These are phyloP conservation scores for Xylaria bambusicola DNA, from an alignment of 495 filamentous ascomycete species.

Conservation along the genomic window DNA sequence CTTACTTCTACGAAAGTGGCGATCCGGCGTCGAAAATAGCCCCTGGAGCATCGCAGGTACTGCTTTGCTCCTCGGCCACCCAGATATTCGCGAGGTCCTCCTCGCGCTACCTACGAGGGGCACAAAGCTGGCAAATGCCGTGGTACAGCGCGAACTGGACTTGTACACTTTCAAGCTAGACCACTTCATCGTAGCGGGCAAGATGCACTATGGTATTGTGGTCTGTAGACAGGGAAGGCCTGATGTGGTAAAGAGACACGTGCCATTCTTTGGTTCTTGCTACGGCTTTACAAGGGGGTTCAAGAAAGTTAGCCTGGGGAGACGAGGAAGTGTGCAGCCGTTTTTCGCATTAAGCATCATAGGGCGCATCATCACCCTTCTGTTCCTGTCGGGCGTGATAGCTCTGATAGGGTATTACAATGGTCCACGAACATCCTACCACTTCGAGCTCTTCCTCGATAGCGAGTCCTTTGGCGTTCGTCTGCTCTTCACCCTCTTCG, in stretches of 20 bases:
- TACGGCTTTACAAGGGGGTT: background rate
- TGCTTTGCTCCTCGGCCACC: conserved; percentile 37
- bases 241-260: background rate
- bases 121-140: conserved; percentile 19
- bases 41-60: conserved; percentile 45
- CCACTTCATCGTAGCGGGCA: conserved; percentile 32
- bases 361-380: conserved; percentile 23
- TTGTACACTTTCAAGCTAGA: conserved; percentile 38
- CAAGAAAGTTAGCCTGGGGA: background rate
- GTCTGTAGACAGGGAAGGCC: conserved; percentile 11
- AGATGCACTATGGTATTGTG: conserved; percentile 40
- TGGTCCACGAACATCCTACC: conserved; percentile 33
- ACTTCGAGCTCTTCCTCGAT: conserved; percentile 51
- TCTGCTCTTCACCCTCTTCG: conserved; percentile 46
- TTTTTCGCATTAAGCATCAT: conserved; percentile 12
- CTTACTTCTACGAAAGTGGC: conserved; percentile 29
- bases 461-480: conserved; percentile 45
- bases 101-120: conserved; percentile 3
- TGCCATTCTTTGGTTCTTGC: conserved; percentile 6
- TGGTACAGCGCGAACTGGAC: conserved; percentile 22
- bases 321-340: conserved; percentile 2
- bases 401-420: conserved; percentile 48
- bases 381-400: conserved; percentile 38
- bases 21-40: conserved; percentile 40
- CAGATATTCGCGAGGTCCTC: conserved; percentile 19